Evolutionary conservation across 768 basidiomycete species (phyloP).

Genomic region (Cantharellus anzutake): DNA sequence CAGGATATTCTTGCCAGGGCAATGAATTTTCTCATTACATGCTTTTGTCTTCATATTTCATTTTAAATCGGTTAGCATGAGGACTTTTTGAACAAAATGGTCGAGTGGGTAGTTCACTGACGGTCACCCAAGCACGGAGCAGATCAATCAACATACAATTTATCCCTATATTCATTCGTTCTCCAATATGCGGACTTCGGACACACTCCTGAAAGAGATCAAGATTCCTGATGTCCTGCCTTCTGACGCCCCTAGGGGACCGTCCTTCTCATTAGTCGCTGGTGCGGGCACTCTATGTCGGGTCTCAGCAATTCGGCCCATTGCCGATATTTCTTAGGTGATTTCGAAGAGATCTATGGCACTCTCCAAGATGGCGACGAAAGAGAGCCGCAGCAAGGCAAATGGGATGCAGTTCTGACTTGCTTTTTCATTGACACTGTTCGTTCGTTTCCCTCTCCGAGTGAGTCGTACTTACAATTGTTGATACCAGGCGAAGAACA

Average conservation of each 20-base stretch:
- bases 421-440: conserved; percentile 98
- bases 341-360: conserved; percentile 88
- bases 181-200: conserved; percentile 49
- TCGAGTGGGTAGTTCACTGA: neutral
- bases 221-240: conserved; percentile 74
- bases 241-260: conserved; percentile 39
- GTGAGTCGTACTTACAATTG: neutral
- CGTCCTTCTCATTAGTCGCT: conserved; percentile 70
- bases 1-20: conserved; percentile 80
- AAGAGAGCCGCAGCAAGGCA: conserved; percentile 47
- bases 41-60: conserved; percentile 75
- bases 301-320: neutral
- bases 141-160: conserved; percentile 49
- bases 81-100: neutral
- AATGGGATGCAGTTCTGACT: conserved; percentile 81
- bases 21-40: conserved; percentile 95
- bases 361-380: conserved; percentile 24
- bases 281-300: conserved; percentile 26
- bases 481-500: conserved; percentile 56
- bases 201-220: conserved; percentile 45
- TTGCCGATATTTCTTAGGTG: conserved; percentile 29
- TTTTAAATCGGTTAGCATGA: conserved; percentile 55
- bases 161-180: conserved; percentile 88
- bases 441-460: neutral
- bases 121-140: conserved; percentile 31